These are phyloP conservation scores for Aleurites moluccanus DNA, from an alignment of 441 rosid species.

Conservation along the genomic window DNA sequence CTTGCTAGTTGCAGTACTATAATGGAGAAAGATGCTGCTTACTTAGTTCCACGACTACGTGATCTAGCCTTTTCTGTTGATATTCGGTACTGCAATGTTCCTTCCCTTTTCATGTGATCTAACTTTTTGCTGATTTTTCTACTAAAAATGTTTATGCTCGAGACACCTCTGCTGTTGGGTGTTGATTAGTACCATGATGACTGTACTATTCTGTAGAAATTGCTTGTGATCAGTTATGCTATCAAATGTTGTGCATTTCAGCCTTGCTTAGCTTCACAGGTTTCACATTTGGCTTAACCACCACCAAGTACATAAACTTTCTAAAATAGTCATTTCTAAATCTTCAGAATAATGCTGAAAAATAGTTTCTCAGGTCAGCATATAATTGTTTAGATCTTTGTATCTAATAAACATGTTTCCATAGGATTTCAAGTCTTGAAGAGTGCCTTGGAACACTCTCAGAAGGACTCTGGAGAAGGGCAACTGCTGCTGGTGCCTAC, in stretches of 20 bases:
- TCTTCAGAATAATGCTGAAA: background rate
- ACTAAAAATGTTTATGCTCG: background rate
- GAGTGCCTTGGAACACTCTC: conserved; percentile 55
- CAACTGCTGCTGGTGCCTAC: conserved; percentile 73
- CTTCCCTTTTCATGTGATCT: conserved; percentile 19
- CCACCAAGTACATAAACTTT: background rate
- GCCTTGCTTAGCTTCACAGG: background rate
- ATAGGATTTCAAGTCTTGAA: conserved; percentile 56
- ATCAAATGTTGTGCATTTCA: background rate
- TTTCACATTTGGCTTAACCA: background rate
- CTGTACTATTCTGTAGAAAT: background rate
- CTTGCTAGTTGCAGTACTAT: conserved; percentile 54
- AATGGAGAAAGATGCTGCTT: conserved; percentile 70
- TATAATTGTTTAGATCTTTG: conserved; percentile 3
- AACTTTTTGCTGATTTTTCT: background rate
- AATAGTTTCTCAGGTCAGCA: background rate
- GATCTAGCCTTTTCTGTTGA: conserved; percentile 95
- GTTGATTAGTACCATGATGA: background rate
- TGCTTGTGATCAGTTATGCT: background rate
- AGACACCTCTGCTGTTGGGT: background rate
- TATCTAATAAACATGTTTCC: conserved; percentile 23
- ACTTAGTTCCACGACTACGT: conserved; percentile 77
- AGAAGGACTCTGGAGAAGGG: conserved; percentile 91
- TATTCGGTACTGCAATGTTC: conserved; percentile 50
- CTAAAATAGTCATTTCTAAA: background rate